phyloP scores from a whole-genome alignment of 768 basidiomycete genomes.

The Podaxis carcinomalis region DNA sequence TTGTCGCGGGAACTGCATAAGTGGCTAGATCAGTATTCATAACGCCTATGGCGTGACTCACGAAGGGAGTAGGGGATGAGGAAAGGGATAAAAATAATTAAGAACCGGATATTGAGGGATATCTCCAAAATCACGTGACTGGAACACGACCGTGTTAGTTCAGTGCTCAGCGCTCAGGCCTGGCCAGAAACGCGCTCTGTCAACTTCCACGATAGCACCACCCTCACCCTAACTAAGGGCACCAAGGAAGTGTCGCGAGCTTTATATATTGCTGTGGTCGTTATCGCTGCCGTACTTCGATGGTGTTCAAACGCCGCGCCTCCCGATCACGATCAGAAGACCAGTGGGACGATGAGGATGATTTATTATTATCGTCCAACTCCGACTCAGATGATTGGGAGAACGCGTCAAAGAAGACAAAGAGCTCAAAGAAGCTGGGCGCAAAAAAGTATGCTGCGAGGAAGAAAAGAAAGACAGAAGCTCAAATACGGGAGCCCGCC shows the following conservation, averaged over 20 bases:
- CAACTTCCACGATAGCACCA: not conserved
- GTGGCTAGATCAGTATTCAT: not conserved
- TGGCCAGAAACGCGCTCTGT: not conserved
- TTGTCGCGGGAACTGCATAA: not conserved
- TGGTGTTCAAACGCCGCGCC: constrained; percentile 21
- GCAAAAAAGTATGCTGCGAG: not conserved
- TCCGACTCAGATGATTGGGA: constrained; percentile 14
- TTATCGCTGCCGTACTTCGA: not conserved
- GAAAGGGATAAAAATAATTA: not conserved
- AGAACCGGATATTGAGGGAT: not conserved
- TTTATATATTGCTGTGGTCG: not conserved
- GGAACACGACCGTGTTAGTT: not conserved
- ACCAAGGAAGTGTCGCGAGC: not conserved
- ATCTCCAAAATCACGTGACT: not conserved
- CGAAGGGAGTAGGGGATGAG: too few relatives aligned
- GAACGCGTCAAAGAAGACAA: constrained; percentile 17
- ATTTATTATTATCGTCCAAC: constrained; percentile 4
- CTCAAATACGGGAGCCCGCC: constrained; percentile 1
- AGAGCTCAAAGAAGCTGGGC: not conserved
- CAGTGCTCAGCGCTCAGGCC: too few relatives aligned
- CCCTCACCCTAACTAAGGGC: not conserved
- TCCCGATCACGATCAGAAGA: constrained; percentile 16
- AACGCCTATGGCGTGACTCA: too few relatives aligned
- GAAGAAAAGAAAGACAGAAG: constrained; percentile 9
- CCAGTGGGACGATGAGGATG: constrained; percentile 15